A percentile compares a stretch with the other conserved stretches of the same genome.
These are phyloP conservation scores for Phytophthora ohioensis DNA, from an alignment of 352 stramenopile genomes.

Conservation along the genomic window DNA sequence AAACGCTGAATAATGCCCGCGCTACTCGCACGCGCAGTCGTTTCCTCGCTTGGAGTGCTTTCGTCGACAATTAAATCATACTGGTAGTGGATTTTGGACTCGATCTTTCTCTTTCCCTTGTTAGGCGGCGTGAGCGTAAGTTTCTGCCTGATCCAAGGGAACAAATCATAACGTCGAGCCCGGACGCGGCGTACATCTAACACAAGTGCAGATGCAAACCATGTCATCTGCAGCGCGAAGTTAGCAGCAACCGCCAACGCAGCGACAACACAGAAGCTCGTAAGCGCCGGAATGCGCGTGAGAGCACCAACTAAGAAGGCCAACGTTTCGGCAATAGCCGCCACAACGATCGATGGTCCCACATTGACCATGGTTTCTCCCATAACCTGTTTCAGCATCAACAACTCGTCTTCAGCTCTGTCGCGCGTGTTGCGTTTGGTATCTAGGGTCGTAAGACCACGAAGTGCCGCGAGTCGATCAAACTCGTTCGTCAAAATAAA, in stretches of 20 bases:
- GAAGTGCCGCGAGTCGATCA: slow-evolving; percentile 63
- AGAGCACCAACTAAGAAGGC: slow-evolving; percentile 85
- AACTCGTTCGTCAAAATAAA: slow-evolving; percentile 93
- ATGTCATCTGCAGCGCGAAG: slow-evolving; percentile 89
- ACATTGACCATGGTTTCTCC: slow-evolving; percentile 84
- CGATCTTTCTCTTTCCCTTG: slow-evolving; percentile 24
- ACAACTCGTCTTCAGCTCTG: slow-evolving; percentile 43
- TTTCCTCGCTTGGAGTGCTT: not conserved
- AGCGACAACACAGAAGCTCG: slow-evolving; percentile 89
- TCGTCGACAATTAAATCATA: slow-evolving; percentile 44
- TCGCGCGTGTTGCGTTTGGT: slow-evolving; percentile 41
- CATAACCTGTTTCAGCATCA: slow-evolving; percentile 69
- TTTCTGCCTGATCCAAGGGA: slow-evolving; percentile 69
- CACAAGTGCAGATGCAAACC: slow-evolving; percentile 85
- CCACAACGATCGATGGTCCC: slow-evolving; percentile 88
- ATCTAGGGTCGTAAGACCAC: slow-evolving; percentile 47
- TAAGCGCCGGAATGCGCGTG: slow-evolving; percentile 89
- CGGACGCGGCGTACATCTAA: slow-evolving; percentile 78
- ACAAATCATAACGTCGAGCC: slow-evolving; percentile 73
- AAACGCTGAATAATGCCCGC: slow-evolving; percentile 64
- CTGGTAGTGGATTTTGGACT: slow-evolving; percentile 36
- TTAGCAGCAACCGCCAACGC: slow-evolving; percentile 81
- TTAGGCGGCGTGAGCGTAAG: slow-evolving; percentile 35
- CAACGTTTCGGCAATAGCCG: slow-evolving; percentile 81
- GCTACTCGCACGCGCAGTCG: slow-evolving; percentile 4